Evolutionary conservation across 2,329 filamentous ascomycete genomes (phyloP), one percentile per base, ranked within the genome.

Genomic region (Arthrobotrys iridis): DNA sequence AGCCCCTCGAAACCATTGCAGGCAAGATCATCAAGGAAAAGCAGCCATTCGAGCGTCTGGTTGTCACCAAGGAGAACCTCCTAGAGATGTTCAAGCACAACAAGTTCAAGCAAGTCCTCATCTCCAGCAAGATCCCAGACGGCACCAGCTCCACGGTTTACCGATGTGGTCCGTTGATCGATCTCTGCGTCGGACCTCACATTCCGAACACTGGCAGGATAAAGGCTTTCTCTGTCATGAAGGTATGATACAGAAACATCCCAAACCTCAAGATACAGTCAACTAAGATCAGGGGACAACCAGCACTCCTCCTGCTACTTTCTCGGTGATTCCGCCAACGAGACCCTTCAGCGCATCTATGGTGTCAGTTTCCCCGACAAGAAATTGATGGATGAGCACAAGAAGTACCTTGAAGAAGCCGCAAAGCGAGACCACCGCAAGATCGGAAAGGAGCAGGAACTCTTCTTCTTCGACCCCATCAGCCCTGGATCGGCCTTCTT

Each of bases 41-140:
- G 86, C 94, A 98, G 83, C 90, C 90, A 59, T 98, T 98, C 82
- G 91, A 97, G 85, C 89, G 95, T 73, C 85, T 98, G 52, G 91
- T 91, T 77, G 88, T 97, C 81, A 91, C 91, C 78, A 98, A 98
- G 84, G 91, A 94, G 64, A 90, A 98, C 78, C 87, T 98, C 58
- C 88, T 95, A 60, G 93, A 97, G 82, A 97, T 98, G 92, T 98
- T 98, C 85, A 88, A 89, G 79, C 96, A 96, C 86, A 97, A 96
- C 87, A 95, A 95, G 82, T 98, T 97, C 86, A 98, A 99, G 88
- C 89, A 96, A 82, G 92, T 97, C 83, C 96, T 98, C 83, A 98
- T 99, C 84, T 90, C 93, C 79, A 91, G 93, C 85, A 93, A 96
- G 83, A 92, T 98, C 76, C 86, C 90, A 40, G 93, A 97, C 79